Evolutionary conservation across 1,284 basidiomycete genomes (phyloP).

Genomic region (Fistulinella staudtii): DNA sequence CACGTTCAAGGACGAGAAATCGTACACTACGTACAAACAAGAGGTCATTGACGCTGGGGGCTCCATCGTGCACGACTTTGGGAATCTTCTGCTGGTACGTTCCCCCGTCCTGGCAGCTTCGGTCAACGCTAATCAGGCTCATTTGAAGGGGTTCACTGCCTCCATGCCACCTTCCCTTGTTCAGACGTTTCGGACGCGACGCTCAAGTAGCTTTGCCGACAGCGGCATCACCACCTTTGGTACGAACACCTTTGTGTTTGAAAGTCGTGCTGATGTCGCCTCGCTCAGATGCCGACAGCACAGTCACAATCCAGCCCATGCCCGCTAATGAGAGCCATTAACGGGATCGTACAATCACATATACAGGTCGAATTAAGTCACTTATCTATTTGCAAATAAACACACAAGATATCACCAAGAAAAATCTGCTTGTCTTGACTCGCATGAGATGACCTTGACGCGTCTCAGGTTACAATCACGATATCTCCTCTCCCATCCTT

Average conservation of each 20-base stretch:
- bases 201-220: background rate
- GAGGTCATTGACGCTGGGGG: constrained; percentile 5
- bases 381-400: no score
- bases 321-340: background rate
- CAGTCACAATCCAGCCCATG: constrained; percentile 1
- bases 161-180: constrained; percentile 5
- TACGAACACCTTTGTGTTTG: background rate
- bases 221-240: constrained; percentile 15
- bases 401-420: no score
- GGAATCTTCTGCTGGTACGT: constrained; percentile 1
- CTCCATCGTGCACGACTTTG: constrained; percentile 15
- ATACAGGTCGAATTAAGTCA: no score
- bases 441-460: background rate
- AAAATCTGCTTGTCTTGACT: background rate
- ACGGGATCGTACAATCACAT: no score
- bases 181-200: background rate
- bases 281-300: constrained; percentile 12
- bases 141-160: constrained; percentile 17
- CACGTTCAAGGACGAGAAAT: constrained; percentile 5
- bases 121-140: background rate
- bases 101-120: background rate
- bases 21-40: constrained; percentile 19
- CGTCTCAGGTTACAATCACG: constrained; percentile 70
- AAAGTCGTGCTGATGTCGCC: constrained; percentile 4
- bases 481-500: constrained; percentile 85